Conservation (phyloP, 257 asterid species). For the Solanum bulbocastanum region DNA sequence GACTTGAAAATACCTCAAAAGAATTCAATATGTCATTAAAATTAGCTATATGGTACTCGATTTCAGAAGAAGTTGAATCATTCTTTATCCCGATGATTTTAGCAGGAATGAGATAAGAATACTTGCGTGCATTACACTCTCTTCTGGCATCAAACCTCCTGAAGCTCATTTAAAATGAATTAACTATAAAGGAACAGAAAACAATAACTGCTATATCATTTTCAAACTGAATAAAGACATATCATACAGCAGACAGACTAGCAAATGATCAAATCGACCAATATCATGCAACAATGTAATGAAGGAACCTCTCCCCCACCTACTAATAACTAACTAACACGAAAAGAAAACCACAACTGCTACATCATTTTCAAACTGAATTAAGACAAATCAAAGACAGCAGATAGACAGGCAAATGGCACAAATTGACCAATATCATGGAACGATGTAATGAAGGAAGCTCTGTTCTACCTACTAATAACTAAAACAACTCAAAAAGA, state of each 20-base stretch:
- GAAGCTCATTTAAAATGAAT: slow-evolving; percentile 4
- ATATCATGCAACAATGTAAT: background rate
- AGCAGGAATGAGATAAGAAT: slow-evolving; percentile 85
- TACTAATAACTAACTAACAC: background rate
- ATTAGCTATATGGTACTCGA: slow-evolving; percentile 50
- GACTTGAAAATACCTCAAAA: slow-evolving; percentile 54
- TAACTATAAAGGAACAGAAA: background rate
- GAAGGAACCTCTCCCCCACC: background rate
- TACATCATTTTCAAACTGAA: background rate
- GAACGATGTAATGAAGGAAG: background rate
- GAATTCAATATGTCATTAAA: slow-evolving; percentile 55
- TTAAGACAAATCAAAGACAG: background rate
- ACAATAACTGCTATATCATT: background rate
- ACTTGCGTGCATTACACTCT: slow-evolving; percentile 77
- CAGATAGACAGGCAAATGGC: background rate
- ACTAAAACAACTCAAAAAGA: background rate
- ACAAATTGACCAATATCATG: background rate
- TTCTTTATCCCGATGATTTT: slow-evolving; percentile 70
- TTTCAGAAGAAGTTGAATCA: slow-evolving; percentile 42
- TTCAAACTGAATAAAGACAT: background rate
- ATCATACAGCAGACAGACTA: background rate
- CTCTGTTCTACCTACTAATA: background rate
- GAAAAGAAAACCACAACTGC: background rate
- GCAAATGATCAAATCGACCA: background rate
- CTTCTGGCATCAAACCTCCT: slow-evolving; percentile 91